Percentiles rank a stretch among this genome's conserved stretches.
These are phyloP conservation scores for Holtermanniella nyarrowii DNA, from an alignment of 768 basidiomycete genomes.

Conservation along the genomic window DNA sequence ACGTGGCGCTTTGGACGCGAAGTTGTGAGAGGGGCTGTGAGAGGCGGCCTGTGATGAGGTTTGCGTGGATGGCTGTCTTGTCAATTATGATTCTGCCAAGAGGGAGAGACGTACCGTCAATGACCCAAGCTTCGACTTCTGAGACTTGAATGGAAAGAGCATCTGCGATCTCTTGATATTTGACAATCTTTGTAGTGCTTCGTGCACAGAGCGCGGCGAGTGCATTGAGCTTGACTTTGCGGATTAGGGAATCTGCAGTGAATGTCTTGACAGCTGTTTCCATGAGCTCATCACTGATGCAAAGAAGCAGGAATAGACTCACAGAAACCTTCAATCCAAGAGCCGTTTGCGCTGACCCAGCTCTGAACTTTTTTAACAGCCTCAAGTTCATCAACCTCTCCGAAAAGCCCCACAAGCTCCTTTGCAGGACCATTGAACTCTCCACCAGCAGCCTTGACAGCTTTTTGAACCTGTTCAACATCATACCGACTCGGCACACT, in stretches of 20 bases:
- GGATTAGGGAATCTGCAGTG: conserved; percentile 22
- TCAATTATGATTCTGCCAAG: background rate
- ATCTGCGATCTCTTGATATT: conserved; percentile 24
- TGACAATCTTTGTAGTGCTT: conserved; percentile 16
- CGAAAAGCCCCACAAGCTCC: conserved; percentile 29
- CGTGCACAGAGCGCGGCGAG: conserved; percentile 25
- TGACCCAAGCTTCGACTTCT: conserved; percentile 39
- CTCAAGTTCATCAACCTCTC: conserved; percentile 25
- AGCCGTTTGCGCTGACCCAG: conserved; percentile 26
- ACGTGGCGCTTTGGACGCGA: conserved; percentile 28
- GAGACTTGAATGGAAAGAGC: conserved; percentile 24
- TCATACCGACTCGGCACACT: conserved; percentile 23
- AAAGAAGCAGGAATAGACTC: conserved; percentile 8
- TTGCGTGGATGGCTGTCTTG: conserved; percentile 31
- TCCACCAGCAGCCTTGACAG: background rate
- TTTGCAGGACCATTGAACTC: conserved; percentile 8
- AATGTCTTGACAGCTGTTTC: conserved; percentile 17
- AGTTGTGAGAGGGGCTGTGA: conserved; percentile 34
- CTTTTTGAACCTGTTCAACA: conserved; percentile 19
- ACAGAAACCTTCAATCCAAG: conserved; percentile 26
- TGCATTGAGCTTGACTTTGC: conserved; percentile 35
- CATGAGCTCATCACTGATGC: background rate
- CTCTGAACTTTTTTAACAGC: conserved; percentile 21
- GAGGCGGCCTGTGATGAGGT: conserved; percentile 33
- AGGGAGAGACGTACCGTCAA: conserved; percentile 29